These are phyloP conservation scores for Hordeum pubiflorum DNA, from an alignment of 202 grass and related monocot species.

Conservation along the genomic window DNA sequence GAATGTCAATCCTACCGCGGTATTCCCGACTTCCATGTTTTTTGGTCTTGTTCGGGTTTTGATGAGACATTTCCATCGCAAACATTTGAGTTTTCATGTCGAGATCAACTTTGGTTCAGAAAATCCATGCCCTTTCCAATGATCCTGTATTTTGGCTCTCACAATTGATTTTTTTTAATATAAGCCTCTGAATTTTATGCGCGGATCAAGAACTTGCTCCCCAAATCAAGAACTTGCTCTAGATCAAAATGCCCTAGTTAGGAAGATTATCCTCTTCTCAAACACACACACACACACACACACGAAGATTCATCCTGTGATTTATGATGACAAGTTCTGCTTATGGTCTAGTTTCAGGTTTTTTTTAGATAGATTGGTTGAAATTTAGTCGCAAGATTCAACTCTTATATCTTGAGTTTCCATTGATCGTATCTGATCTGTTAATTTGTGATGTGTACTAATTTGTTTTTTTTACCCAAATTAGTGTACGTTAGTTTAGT, in stretches of 20 bases:
- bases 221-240: not conserved
- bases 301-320: not conserved
- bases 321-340: not conserved
- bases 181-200: not conserved
- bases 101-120: not conserved
- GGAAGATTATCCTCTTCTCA: no score
- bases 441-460: not conserved
- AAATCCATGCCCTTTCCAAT: not conserved
- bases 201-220: no score
- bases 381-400: not conserved
- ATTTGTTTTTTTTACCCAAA: not conserved
- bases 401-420: conserved; percentile 1
- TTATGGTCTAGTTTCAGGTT: not conserved
- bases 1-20: conserved; percentile 65
- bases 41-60: not conserved
- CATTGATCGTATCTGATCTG: not conserved
- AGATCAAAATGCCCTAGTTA: not conserved
- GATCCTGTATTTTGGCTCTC: not conserved
- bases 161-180: not conserved
- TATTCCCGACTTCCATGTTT: not conserved
- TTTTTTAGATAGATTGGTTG: not conserved
- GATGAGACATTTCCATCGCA: not conserved
- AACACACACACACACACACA: no score
- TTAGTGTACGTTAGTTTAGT: not conserved
- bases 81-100: conserved; percentile 8